These are phyloP conservation scores for Meyerozyma sp. DNA, from an alignment of 1,139 yeast genomes.

Conservation along the genomic window DNA sequence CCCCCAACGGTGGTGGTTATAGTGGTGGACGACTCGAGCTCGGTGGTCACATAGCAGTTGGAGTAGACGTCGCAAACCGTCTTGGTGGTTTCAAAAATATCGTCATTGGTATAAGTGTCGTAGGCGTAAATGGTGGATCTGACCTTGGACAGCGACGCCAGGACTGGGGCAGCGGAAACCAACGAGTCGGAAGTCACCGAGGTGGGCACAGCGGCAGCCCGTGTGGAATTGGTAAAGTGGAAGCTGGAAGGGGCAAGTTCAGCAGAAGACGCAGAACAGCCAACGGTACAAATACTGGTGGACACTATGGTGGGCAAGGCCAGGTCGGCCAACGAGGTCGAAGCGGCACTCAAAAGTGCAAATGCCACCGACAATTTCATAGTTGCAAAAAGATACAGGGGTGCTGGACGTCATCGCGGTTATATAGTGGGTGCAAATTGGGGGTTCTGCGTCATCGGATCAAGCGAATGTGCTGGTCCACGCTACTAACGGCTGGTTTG, in stretches of 20 bases:
- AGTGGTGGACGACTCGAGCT: constrained; percentile 29
- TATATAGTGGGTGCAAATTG: not conserved
- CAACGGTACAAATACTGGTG: not conserved
- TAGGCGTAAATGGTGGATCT: constrained; percentile 23
- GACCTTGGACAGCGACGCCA: constrained; percentile 7
- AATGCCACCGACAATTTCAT: not conserved
- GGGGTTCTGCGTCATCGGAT: not conserved
- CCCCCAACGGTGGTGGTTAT: constrained; percentile 38
- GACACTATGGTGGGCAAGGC: not conserved
- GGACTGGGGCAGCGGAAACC: no score
- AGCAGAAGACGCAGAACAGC: not conserved
- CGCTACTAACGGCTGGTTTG: constrained; percentile 1
- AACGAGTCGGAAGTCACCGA: constrained; percentile 2
- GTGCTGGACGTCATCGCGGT: not conserved
- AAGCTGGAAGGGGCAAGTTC: not conserved
- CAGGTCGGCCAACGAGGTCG: not conserved
- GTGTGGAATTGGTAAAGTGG: not conserved
- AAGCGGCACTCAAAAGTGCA: constrained; percentile 1
- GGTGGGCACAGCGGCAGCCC: constrained; percentile 5
- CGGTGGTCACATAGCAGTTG: constrained; percentile 32
- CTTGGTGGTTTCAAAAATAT: constrained; percentile 20
- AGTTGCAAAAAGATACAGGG: not conserved
- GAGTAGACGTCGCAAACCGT: constrained; percentile 31
- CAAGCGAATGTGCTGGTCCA: not conserved
- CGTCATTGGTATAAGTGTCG: constrained; percentile 24